Percentiles rank a stretch among this genome's conserved stretches.
phyloP scores from a whole-genome alignment of 345 rosid genomes.

The Aquilaria malaccensis region DNA sequence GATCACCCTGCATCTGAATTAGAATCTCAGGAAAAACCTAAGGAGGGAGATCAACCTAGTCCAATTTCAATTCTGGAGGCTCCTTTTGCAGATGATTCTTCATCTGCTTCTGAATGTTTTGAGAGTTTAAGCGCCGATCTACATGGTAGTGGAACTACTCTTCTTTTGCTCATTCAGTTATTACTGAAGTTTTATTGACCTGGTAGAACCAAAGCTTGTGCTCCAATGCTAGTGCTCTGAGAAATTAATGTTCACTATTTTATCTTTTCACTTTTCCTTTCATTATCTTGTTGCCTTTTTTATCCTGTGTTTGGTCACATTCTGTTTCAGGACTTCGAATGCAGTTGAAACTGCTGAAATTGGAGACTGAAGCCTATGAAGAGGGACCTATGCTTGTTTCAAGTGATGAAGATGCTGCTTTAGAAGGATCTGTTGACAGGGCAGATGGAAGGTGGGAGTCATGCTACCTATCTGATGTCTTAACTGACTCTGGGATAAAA shows the following conservation, averaged over 20 bases:
- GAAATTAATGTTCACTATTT: too few species aligned
- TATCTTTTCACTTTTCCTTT: too few species aligned
- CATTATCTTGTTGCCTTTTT: too few species aligned
- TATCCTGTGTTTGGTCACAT: neutral
- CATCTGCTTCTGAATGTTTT: constrained; percentile 79
- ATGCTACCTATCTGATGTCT: constrained; percentile 40
- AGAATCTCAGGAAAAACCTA: constrained; percentile 45
- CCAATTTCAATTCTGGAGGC: constrained; percentile 84
- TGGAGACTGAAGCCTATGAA: constrained; percentile 51
- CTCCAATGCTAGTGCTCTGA: too few species aligned
- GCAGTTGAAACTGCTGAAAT: constrained; percentile 82
- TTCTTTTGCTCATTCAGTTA: too few species aligned
- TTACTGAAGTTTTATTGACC: too few species aligned
- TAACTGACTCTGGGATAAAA: constrained; percentile 37
- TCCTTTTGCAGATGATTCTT: constrained; percentile 54
- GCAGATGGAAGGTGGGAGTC: constrained; percentile 41
- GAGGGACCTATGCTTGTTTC: constrained; percentile 57
- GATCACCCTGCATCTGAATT: constrained; percentile 34
- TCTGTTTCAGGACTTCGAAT: constrained; percentile 62
- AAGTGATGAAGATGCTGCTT: constrained; percentile 51
- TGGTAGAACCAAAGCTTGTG: too few species aligned
- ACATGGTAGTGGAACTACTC: constrained; percentile 39
- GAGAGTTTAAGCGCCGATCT: constrained; percentile 82
- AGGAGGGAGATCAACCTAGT: constrained; percentile 87
- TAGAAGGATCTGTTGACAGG: constrained; percentile 23